Percentiles rank a stretch among this genome's conserved stretches.
Conservation (phyloP, 108 stramenopile genomes). For the Skeletonema potamos region DNA sequence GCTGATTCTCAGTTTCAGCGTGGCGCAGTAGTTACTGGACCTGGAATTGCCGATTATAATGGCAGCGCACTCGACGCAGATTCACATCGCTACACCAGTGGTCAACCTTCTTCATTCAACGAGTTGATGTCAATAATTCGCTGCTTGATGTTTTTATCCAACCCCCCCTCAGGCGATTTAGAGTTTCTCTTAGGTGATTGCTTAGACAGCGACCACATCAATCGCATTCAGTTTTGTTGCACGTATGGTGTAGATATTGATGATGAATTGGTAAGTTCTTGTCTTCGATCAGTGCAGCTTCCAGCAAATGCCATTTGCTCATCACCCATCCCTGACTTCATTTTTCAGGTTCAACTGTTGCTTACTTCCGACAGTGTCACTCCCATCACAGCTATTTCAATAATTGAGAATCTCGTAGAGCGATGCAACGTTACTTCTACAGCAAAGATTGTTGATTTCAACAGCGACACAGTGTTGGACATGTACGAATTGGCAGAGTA, state of each 20-base stretch:
- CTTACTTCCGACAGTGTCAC: constrained; percentile 28
- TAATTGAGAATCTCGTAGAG: constrained; percentile 64
- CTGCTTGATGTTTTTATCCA: constrained; percentile 59
- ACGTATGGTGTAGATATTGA: constrained; percentile 59
- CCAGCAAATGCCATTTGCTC: not conserved
- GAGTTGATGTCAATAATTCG: constrained; percentile 42
- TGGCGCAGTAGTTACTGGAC: constrained; percentile 37
- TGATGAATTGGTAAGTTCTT: constrained; percentile 52
- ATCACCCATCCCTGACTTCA: not conserved
- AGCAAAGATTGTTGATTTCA: constrained; percentile 2
- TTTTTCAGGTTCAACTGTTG: constrained; percentile 37
- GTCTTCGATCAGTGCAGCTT: not conserved
- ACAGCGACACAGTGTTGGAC: constrained; percentile 41
- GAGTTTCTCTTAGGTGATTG: constrained; percentile 30
- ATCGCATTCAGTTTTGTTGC: constrained; percentile 47
- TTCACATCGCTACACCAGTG: not conserved
- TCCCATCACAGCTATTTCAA: constrained; percentile 39
- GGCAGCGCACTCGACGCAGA: constrained; percentile 47
- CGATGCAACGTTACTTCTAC: constrained; percentile 38
- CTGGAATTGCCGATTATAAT: constrained; percentile 54
- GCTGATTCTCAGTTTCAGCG: constrained; percentile 10
- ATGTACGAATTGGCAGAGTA: constrained; percentile 64
- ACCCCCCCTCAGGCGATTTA: constrained; percentile 43
- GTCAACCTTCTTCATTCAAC: constrained; percentile 15
- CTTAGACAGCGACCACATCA: constrained; percentile 20